Percentiles rank a stretch among this genome's conserved stretches.
These are phyloP conservation scores for Pythium sukuiense DNA, from an alignment of 352 stramenopile species.

Conservation along the genomic window DNA sequence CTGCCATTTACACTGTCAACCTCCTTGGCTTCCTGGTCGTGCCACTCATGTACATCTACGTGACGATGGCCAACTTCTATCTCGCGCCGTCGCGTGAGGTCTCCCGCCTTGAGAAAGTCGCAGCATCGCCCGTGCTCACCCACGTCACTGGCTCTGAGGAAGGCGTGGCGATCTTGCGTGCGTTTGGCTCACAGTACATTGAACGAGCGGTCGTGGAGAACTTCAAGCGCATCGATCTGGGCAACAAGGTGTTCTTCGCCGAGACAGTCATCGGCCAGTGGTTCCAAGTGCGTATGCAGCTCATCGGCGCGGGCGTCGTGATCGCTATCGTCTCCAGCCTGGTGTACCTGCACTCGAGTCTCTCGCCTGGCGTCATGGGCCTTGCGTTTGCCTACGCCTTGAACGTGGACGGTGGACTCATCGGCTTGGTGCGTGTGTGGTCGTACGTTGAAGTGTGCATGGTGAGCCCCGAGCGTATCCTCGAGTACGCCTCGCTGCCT, in stretches of 20 bases:
- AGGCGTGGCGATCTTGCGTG: slow-evolving; percentile 36
- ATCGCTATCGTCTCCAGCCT: slow-evolving; percentile 41
- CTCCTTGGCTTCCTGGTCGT: slow-evolving; percentile 77
- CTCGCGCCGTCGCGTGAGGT: slow-evolving; percentile 34
- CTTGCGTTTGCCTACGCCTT: slow-evolving; percentile 88
- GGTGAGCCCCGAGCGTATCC: slow-evolving; percentile 59
- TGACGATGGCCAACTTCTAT: slow-evolving; percentile 32
- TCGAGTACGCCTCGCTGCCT: slow-evolving; percentile 37
- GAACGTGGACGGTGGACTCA: slow-evolving; percentile 77
- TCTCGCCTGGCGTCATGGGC: slow-evolving; percentile 64
- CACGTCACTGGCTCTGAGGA: slow-evolving; percentile 32
- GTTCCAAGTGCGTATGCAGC: slow-evolving; percentile 50
- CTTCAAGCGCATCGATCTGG: slow-evolving; percentile 14
- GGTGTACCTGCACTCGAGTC: slow-evolving; percentile 33
- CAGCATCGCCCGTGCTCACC: slow-evolving; percentile 43
- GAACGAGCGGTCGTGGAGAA: slow-evolving; percentile 27
- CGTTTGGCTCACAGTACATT: slow-evolving; percentile 29
- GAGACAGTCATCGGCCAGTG: slow-evolving; percentile 36
- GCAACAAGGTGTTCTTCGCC: slow-evolving; percentile 32
- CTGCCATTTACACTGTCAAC: slow-evolving; percentile 77
- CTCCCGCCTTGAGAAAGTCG: slow-evolving; percentile 32
- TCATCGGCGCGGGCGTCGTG: slow-evolving; percentile 39
- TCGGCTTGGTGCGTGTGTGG: slow-evolving; percentile 58
- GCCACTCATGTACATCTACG: slow-evolving; percentile 74
- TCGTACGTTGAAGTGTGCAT: slow-evolving; percentile 51